Percentiles rank a stretch among this genome's conserved stretches.
These are phyloP conservation scores for Zhuliangozyma blackwelliae DNA, from an alignment of 1,139 yeast genomes.

Conservation along the genomic window DNA sequence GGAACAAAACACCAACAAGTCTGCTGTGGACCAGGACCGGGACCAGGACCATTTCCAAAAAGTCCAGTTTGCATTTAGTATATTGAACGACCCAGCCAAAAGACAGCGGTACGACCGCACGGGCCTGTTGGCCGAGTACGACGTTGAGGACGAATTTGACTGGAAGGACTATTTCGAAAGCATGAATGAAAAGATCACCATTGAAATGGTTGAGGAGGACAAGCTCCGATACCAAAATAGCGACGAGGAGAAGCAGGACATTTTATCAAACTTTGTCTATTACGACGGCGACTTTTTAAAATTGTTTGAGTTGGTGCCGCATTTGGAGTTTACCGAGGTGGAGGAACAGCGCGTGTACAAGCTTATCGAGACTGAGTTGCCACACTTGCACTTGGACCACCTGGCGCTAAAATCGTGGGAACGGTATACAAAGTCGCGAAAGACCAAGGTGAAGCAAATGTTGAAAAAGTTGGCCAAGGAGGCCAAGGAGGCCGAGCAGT, in stretches of 20 bases:
- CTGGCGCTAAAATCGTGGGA: constrained; percentile 42
- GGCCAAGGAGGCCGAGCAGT: constrained; percentile 64
- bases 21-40: constrained; percentile 9
- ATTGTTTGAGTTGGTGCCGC: constrained; percentile 73
- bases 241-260: constrained; percentile 64
- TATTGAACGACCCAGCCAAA: constrained; percentile 56
- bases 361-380: constrained; percentile 42
- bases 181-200: constrained; percentile 58
- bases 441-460: constrained; percentile 43
- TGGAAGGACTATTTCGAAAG: constrained; percentile 67
- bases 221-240: constrained; percentile 58
- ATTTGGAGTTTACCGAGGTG: constrained; percentile 58
- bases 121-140: constrained; percentile 54
- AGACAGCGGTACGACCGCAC: constrained; percentile 62
- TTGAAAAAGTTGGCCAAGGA: constrained; percentile 50
- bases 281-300: constrained; percentile 67
- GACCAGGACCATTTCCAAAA: constrained; percentile 50
- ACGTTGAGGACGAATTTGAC: constrained; percentile 29
- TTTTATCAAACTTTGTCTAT: constrained; percentile 52
- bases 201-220: constrained; percentile 74
- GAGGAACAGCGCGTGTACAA: constrained; percentile 59
- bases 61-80: constrained; percentile 72
- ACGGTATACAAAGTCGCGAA: constrained; percentile 47
- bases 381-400: constrained; percentile 30
- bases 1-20: neutral